phyloP scores from a whole-genome alignment of 2,329 filamentous ascomycete genomes.

The Corynespora cassiicola region DNA sequence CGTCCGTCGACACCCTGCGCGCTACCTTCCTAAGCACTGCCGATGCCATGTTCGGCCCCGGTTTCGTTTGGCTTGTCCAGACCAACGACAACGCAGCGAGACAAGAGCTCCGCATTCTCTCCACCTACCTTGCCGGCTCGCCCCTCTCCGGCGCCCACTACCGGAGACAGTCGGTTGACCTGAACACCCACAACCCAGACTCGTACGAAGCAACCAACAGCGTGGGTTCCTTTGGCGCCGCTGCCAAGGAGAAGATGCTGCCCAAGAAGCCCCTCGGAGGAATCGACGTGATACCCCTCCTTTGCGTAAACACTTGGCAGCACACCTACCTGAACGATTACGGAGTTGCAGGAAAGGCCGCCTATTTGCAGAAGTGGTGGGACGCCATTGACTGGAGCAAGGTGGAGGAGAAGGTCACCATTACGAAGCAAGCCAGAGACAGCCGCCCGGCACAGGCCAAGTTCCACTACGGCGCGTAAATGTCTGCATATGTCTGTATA shows the following conservation, averaged over 20 bases:
- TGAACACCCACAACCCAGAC: slow-evolving; percentile 64
- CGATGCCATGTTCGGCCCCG: slow-evolving; percentile 91
- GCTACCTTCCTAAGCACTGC: slow-evolving; percentile 82
- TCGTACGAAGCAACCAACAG: slow-evolving; percentile 41
- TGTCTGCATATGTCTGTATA: too few relatives aligned
- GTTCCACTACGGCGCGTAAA: too few relatives aligned
- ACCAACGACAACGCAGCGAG: slow-evolving; percentile 52
- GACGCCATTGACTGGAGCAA: slow-evolving; percentile 81
- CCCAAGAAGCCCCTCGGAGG: slow-evolving; percentile 67
- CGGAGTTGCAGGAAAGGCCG: slow-evolving; percentile 75
- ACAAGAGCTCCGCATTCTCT: slow-evolving; percentile 71
- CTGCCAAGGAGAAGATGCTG: slow-evolving; percentile 28
- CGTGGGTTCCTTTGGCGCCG: slow-evolving; percentile 48
- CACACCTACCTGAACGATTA: slow-evolving; percentile 90
- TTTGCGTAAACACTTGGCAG: slow-evolving; percentile 97
- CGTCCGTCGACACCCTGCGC: slow-evolving; percentile 81
- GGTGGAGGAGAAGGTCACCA: slow-evolving; percentile 62
- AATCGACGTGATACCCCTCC: slow-evolving; percentile 73
- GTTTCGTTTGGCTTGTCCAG: slow-evolving; percentile 92
- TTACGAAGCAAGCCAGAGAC: too few relatives aligned
- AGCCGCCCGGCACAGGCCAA: too few relatives aligned
- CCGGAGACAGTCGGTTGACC: slow-evolving; percentile 71
- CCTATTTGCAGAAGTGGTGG: slow-evolving; percentile 87
- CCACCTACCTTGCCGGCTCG: slow-evolving; percentile 90
- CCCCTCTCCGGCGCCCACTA: slow-evolving; percentile 87